phyloP scores from a whole-genome alignment of 495 filamentous ascomycete species.

The Penicillium coffeae region DNA sequence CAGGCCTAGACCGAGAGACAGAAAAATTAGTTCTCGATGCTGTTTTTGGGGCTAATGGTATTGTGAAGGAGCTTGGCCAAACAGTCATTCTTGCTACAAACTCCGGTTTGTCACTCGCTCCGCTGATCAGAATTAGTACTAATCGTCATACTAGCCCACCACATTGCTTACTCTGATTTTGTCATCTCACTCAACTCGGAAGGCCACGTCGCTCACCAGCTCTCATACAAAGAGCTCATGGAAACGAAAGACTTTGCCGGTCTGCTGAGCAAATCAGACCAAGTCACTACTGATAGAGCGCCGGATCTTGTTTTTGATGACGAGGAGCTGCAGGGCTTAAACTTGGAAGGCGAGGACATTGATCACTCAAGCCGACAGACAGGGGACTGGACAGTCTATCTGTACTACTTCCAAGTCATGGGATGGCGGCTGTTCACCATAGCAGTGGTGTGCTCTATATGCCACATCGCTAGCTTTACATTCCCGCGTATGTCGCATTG shows the following conservation, averaged over 20 bases:
- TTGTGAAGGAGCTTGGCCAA: slow-evolving; percentile 17
- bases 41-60: slow-evolving; percentile 22
- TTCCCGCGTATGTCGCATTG: slow-evolving; percentile 17
- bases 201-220: slow-evolving; percentile 12
- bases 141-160: slow-evolving; percentile 12
- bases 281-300: slow-evolving; percentile 1
- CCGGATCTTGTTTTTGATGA: slow-evolving; percentile 17
- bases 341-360: slow-evolving; percentile 10
- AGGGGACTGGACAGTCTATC: slow-evolving; percentile 34
- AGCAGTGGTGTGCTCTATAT: slow-evolving; percentile 18
- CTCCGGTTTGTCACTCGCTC: slow-evolving; percentile 14
- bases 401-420: slow-evolving; percentile 22
- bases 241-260: slow-evolving; percentile 2
- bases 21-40: slow-evolving; percentile 23
- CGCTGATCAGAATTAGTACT: background rate
- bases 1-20: slow-evolving; percentile 51
- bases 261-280: background rate
- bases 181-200: slow-evolving; percentile 14
- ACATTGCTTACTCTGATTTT: slow-evolving; percentile 18
- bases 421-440: slow-evolving; percentile 27
- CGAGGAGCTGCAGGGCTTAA: slow-evolving; percentile 15
- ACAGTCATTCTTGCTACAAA: slow-evolving; percentile 31
- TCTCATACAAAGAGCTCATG: slow-evolving; percentile 13
- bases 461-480: slow-evolving; percentile 20
- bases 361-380: slow-evolving; percentile 25